phyloP scores from a whole-genome alignment of 371 early-diverging fungal species.

The Entomophthora muscae region DNA sequence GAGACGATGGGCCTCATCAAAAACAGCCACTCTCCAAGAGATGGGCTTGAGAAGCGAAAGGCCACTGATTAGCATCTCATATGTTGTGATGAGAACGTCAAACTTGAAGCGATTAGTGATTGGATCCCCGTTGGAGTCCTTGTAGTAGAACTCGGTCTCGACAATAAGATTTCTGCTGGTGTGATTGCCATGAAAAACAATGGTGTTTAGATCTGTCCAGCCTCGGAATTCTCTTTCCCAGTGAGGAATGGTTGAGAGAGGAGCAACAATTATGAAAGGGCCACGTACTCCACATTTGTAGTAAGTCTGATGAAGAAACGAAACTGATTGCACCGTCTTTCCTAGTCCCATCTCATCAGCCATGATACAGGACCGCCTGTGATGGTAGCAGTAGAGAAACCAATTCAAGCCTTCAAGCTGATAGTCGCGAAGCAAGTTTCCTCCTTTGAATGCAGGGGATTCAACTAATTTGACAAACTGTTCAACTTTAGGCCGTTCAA shows the following conservation, averaged over 20 bases:
- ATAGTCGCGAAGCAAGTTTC: constrained; percentile 53
- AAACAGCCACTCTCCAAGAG: constrained; percentile 73
- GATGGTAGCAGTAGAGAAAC: constrained; percentile 81
- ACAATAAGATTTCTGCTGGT: constrained; percentile 57
- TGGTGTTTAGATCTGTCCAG: constrained; percentile 27
- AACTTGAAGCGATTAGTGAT: constrained; percentile 30
- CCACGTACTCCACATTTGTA: constrained; percentile 31
- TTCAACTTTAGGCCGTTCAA: constrained; percentile 26
- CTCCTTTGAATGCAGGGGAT: constrained; percentile 40
- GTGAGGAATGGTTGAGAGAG: constrained; percentile 86
- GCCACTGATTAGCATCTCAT: constrained; percentile 58
- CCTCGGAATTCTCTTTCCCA: constrained; percentile 92
- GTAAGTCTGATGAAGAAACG: constrained; percentile 56
- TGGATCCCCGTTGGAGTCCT: constrained; percentile 17
- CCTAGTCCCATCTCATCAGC: constrained; percentile 99
- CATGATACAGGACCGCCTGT: constrained; percentile 88
- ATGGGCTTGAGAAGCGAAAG: constrained; percentile 37
- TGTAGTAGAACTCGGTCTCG: not conserved
- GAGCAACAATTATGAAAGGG: constrained; percentile 73
- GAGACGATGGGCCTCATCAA: constrained; percentile 94
- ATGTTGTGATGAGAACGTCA: constrained; percentile 78
- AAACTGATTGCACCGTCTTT: constrained; percentile 86
- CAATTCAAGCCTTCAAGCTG: constrained; percentile 62
- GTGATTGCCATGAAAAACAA: constrained; percentile 74
- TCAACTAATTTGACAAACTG: constrained; percentile 39